A percentile compares a stretch with the other conserved stretches of the same genome.
phyloP scores from a whole-genome alignment of 2,329 filamentous ascomycete genomes.

The Aspergillus intermedius region DNA sequence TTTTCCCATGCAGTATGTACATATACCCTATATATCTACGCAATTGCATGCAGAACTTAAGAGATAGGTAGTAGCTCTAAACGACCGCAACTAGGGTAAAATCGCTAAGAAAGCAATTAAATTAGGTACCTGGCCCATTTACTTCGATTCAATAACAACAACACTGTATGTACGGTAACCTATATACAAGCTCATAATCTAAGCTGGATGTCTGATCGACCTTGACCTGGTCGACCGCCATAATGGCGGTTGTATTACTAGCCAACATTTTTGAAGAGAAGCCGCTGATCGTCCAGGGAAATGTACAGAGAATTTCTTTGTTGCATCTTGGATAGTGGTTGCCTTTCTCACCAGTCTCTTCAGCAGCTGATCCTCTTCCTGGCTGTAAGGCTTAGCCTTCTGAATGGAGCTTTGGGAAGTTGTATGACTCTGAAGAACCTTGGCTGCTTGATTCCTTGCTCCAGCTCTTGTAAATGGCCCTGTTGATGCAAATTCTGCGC shows the following conservation, averaged over 20 bases:
- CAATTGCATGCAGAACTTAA: too few species aligned
- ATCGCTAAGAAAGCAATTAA: too few species aligned
- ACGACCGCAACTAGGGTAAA: too few species aligned
- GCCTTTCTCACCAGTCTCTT: not conserved
- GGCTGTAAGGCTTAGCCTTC: not conserved
- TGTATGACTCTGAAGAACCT: not conserved
- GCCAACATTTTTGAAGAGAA: not conserved
- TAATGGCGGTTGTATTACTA: not conserved
- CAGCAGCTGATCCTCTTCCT: not conserved
- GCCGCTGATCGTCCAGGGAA: not conserved
- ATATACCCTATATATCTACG: too few species aligned
- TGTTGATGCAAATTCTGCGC: not conserved
- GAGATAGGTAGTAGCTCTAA: too few species aligned
- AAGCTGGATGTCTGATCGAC: not conserved
- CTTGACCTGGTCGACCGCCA: not conserved
- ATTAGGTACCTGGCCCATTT: too few species aligned
- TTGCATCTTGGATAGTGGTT: not conserved
- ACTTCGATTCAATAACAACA: not conserved
- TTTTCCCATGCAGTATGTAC: too few species aligned
- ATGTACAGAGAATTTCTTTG: not conserved
- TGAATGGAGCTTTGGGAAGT: not conserved
- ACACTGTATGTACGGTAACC: not conserved
- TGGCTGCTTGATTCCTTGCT: not conserved
- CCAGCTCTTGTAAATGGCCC: not conserved
- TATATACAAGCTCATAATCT: not conserved